These are phyloP conservation scores for Nakazawaea holstii DNA, from an alignment of 805 yeast species.

Conservation along the genomic window DNA sequence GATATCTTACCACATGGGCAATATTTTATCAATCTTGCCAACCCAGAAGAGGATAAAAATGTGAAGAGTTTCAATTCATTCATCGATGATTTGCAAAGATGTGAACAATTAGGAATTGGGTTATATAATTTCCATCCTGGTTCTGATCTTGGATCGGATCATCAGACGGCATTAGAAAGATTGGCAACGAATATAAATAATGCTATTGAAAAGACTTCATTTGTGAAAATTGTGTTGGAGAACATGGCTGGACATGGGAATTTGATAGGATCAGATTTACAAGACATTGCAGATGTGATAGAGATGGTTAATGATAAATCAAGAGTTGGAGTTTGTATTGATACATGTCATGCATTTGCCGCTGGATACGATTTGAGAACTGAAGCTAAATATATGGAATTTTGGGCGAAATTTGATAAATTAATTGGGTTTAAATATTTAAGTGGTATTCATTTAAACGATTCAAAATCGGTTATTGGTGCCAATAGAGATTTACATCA, in stretches of 20 bases:
- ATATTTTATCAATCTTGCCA: conserved; percentile 87
- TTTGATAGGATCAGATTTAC: conserved; percentile 74
- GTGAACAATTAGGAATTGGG: conserved; percentile 82
- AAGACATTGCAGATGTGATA: conserved; percentile 73
- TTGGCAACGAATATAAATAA: conserved; percentile 76
- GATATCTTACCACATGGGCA: conserved; percentile 94
- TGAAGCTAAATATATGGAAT: conserved; percentile 48
- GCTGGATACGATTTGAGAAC: conserved; percentile 89
- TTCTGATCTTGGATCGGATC: conserved; percentile 69
- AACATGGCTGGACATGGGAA: conserved; percentile 98
- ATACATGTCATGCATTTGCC: conserved; percentile 94
- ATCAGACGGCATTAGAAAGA: conserved; percentile 53
- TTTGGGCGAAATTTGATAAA: conserved; percentile 75
- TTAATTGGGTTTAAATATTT: conserved; percentile 72
- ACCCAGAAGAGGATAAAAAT: conserved; percentile 79
- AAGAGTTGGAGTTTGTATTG: conserved; percentile 93
- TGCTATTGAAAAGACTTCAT: conserved; percentile 67
- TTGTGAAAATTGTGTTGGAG: conserved; percentile 86
- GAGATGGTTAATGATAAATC: conserved; percentile 71
- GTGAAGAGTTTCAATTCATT: conserved; percentile 71
- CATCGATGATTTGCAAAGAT: conserved; percentile 79
- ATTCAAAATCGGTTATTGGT: conserved; percentile 89
- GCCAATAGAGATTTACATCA: conserved; percentile 92
- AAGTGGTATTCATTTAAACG: conserved; percentile 82
- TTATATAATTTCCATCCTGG: conserved; percentile 93